These are phyloP conservation scores for Trichophyton equinum DNA, from an alignment of 2,329 filamentous ascomycete species.

Conservation along the genomic window DNA sequence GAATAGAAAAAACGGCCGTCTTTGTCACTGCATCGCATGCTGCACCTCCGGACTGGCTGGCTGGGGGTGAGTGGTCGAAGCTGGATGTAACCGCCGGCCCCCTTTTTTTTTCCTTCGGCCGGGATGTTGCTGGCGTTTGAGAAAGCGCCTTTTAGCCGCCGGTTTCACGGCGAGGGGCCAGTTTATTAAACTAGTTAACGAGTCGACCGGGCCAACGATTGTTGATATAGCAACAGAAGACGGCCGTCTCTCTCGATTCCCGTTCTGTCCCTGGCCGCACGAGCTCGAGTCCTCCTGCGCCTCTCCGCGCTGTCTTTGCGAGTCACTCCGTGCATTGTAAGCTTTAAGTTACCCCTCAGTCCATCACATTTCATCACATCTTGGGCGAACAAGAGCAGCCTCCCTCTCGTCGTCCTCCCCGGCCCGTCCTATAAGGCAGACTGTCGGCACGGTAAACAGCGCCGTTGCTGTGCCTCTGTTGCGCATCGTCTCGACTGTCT, in stretches of 20 bases:
- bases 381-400: background rate
- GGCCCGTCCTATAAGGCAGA: background rate
- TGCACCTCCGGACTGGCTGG: background rate
- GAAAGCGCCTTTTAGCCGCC: conserved; percentile 3
- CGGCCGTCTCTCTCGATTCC: background rate
- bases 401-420: background rate
- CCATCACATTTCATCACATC: conserved; percentile 3
- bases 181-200: background rate
- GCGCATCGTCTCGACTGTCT: background rate
- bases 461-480: background rate
- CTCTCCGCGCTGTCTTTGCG: background rate
- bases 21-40: background rate
- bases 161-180: background rate
- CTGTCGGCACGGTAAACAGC: background rate
- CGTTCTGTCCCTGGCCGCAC: background rate
- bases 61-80: background rate
- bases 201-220: background rate
- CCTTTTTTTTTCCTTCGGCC: background rate
- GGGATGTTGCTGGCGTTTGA: background rate
- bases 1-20: background rate
- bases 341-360: background rate
- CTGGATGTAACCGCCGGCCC: background rate
- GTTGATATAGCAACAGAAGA: background rate
- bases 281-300: background rate
- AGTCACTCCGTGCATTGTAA: background rate